These are phyloP conservation scores for Omphalotus olearius DNA, from an alignment of 1,284 basidiomycete species.

Conservation along the genomic window DNA sequence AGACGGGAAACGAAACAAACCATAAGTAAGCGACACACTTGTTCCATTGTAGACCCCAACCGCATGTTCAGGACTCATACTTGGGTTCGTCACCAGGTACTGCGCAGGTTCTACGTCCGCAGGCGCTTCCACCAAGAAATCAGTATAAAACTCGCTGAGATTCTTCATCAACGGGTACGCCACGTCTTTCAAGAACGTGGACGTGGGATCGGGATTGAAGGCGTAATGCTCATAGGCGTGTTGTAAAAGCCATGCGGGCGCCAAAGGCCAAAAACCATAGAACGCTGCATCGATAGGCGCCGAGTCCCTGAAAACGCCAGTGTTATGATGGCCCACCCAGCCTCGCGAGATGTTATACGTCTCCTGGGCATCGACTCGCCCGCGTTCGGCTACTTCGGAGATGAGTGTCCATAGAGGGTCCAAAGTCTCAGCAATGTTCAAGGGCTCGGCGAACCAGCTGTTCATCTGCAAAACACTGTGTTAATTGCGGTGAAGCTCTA, in stretches of 20 bases:
- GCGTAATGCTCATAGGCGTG: constrained; percentile 18
- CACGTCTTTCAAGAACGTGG: constrained; percentile 13
- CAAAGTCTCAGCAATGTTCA: constrained; percentile 15
- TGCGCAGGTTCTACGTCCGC: constrained; percentile 11
- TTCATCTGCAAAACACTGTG: constrained; percentile 10
- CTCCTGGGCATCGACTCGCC: constrained; percentile 5
- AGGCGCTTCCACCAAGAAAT: constrained; percentile 14
- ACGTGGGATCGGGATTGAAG: constrained; percentile 16
- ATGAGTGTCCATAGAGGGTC: constrained; percentile 16
- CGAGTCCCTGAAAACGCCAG: constrained; percentile 12
- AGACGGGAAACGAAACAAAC: neutral
- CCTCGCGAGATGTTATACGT: constrained; percentile 16
- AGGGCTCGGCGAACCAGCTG: constrained; percentile 16
- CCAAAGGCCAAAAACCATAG: constrained; percentile 20
- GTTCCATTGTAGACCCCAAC: constrained; percentile 16
- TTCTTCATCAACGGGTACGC: constrained; percentile 20
- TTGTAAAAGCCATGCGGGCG: constrained; percentile 17
- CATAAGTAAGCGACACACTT: constrained; percentile 16
- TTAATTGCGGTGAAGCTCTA: neutral
- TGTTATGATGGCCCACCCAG: constrained; percentile 13
- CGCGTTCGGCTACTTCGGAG: constrained; percentile 15
- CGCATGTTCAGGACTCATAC: constrained; percentile 18
- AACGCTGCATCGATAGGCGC: constrained; percentile 18
- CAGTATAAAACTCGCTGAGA: constrained; percentile 18
- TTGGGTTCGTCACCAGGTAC: constrained; percentile 18